phyloP scores from a whole-genome alignment of 2,329 filamentous ascomycete genomes.

The Clonostachys chloroleuca region DNA sequence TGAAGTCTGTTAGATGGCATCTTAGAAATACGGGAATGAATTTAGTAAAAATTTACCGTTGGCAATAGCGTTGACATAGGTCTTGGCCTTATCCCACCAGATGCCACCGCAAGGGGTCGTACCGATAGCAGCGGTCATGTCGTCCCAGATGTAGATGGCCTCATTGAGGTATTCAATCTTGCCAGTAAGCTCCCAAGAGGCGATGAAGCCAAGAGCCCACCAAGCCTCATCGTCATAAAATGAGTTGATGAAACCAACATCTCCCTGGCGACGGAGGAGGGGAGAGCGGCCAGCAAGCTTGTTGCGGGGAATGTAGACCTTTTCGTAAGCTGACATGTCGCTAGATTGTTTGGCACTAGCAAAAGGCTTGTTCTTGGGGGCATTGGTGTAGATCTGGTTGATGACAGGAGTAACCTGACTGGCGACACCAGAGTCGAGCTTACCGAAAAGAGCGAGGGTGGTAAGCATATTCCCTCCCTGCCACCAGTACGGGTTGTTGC shows the following conservation, averaged over 20 bases:
- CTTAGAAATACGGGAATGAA: background rate
- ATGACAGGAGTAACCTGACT: background rate
- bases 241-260: background rate
- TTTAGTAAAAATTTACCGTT: conserved; percentile 24
- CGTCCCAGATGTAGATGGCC: conserved; percentile 47
- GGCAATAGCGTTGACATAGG: conserved; percentile 46
- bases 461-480: background rate
- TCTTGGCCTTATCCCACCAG: conserved; percentile 50
- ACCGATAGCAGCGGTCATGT: conserved; percentile 43
- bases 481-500: background rate
- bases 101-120: conserved; percentile 47
- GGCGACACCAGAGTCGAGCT: background rate
- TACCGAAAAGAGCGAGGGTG: background rate
- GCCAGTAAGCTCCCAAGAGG: conserved; percentile 44
- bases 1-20: background rate
- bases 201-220: conserved; percentile 58
- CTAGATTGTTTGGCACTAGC: background rate
- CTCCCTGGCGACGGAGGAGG: background rate
- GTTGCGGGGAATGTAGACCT: background rate
- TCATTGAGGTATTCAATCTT: conserved; percentile 41
- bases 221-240: conserved; percentile 52
- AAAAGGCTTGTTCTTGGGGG: background rate
- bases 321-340: background rate
- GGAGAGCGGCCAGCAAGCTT: background rate
- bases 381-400: background rate